Base-by-base conservation (phyloP, 345 rosid species). In the Salix dunnii region DNA sequence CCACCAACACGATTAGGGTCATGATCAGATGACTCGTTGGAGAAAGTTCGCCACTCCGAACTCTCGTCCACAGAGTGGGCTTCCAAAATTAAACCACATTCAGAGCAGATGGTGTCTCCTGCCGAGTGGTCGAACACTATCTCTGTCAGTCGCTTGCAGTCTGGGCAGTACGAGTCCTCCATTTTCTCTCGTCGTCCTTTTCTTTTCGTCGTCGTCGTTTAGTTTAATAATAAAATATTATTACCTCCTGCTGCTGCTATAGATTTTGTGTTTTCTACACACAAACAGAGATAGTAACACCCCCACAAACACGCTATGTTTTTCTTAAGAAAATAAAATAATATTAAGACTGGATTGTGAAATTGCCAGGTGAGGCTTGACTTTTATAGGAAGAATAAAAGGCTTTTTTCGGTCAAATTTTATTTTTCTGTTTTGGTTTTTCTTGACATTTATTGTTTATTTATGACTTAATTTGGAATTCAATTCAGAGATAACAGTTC, bases 1-100 rank as follows among this genome's bases (percentile, higher is more conserved):
- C 83, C 84, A 12, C 92, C 90, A 51, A 89, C 89, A 42, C 86
- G 88, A 49, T 68, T 68, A 62, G 86, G 90, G 79, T 87, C 87
- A 67, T 80, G 80, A 72, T 72, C 82, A n/a, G 72, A 67, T 40
- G 84, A 82, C 36, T 80, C 84, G 76, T 79, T 81, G 36, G 85
- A 76, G 73, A 87, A 86, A 67, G 78, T 86, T 6, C 90, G 82
- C 89, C 88, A 86, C 79, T 87, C 89, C 27, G 87, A 82, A 43
- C 82, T 83, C 74, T 85, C 86, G 67, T 89, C 90, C 46, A 86
- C 75, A 70, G 75, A 79, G 80, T 82, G 81, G 7, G 84, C 75
- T 78, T 86, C 89, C 62, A 87, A 76, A 30, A 89, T 81, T 1
- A 89, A 84, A 13, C 88, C 87, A 68, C 88, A 87, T 76, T 85